Base-by-base conservation (phyloP, 805 yeast species). In the Zygotorulaspora florentina region DNA sequence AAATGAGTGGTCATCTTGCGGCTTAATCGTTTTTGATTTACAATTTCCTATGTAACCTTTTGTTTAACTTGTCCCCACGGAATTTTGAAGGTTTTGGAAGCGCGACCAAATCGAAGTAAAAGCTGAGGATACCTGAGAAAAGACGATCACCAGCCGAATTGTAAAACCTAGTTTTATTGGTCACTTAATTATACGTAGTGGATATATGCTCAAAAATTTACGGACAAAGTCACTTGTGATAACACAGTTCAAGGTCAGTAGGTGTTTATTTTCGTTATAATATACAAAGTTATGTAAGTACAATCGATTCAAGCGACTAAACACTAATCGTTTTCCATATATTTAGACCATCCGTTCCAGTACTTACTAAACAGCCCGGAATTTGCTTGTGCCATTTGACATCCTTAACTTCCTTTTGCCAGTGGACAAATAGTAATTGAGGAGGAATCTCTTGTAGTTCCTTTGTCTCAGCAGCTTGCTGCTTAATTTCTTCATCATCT, bases 331-430 rank as follows among this genome's bases (percentile, higher is more conserved):
- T 91, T 73, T 93, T 93, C 97, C 97, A 93, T 34, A 91, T 72
- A 61, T 87, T 86, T 65, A 93, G 74, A 33, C 99, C 99, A 60
- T 91, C 97, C 30, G 91, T 83, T 54, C 99, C 99, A 2, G 98
- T 91, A 58, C 95, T 83, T 13, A 89, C 88, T 61, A 93, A 76
- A 55, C 95, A 83, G 39, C 99, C 99, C 2, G 99, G 99, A 45
- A 93, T 87, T 72, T 93, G 98, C 61, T 74, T 81, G 68, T 91
- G 96, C 99, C 99, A 93, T 69, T 95, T 86, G 40, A 91, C 96
- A 66, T 93, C 99, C 72, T 93, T 93, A 44, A 91, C 97, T 61
- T 93, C 95, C 58, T 83, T 82, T 72, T 93, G 99, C 98, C 98
- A 93, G 67, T 93, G 99, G 37, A 91, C 96, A 70, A 93, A 93